phyloP scores from a whole-genome alignment of 2,329 filamentous ascomycete genomes.

The Triangularia setosa region DNA sequence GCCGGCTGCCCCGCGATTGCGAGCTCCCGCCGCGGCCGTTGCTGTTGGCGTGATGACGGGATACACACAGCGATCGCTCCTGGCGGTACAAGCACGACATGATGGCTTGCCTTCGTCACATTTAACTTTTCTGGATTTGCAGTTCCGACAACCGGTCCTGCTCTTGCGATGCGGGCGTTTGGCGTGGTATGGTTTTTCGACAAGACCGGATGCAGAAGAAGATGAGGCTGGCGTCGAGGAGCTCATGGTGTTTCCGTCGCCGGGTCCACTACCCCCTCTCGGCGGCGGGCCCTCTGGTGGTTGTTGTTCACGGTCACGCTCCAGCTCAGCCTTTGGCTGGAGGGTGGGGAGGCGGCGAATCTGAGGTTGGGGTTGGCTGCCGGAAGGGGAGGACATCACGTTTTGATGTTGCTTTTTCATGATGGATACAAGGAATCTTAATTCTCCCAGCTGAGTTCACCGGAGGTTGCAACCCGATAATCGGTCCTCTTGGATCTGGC shows the following conservation, averaged over 20 bases:
- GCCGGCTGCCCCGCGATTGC: slow-evolving; percentile 5
- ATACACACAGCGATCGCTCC: slow-evolving; percentile 48
- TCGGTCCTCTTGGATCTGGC: neutral
- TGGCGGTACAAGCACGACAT: slow-evolving; percentile 47
- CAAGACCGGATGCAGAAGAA: neutral
- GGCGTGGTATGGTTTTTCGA: slow-evolving; percentile 35
- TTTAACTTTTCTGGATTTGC: slow-evolving; percentile 51
- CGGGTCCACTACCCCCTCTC: neutral
- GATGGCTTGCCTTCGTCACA: slow-evolving; percentile 49
- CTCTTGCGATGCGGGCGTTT: slow-evolving; percentile 56
- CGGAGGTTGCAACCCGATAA: neutral
- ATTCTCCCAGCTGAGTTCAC: neutral
- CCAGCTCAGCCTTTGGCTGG: neutral
- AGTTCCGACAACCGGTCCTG: slow-evolving; percentile 49
- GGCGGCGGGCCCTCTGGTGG: neutral
- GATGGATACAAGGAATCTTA: neutral
- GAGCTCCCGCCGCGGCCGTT: slow-evolving; percentile 13
- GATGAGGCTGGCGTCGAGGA: neutral
- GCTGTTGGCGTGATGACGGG: slow-evolving; percentile 11
- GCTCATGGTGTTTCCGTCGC: neutral
- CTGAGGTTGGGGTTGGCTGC: neutral
- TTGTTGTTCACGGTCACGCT: neutral
- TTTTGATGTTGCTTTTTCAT: neutral
- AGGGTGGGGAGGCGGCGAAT: neutral
- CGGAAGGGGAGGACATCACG: neutral